A percentile compares a stretch with the other conserved stretches of the same genome.
Conservation (phyloP, 1,284 basidiomycete genomes). For the Xerocomus minutiporus region DNA sequence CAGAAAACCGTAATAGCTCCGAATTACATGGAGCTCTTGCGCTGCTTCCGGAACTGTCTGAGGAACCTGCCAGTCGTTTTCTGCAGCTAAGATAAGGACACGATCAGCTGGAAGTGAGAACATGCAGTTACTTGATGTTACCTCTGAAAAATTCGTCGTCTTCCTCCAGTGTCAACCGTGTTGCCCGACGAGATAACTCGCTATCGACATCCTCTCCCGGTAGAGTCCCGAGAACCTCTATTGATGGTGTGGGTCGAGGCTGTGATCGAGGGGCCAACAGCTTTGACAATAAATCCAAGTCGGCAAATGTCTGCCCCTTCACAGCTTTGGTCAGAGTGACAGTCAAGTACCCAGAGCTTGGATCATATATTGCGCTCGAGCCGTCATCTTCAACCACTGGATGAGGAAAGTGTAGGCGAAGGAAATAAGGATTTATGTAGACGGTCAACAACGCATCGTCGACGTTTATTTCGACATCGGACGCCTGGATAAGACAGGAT, state of each 20-base stretch:
- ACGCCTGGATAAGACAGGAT: slow-evolving; percentile 46
- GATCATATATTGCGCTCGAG: slow-evolving; percentile 69
- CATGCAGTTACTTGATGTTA: slow-evolving; percentile 24
- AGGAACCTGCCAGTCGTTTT: slow-evolving; percentile 73
- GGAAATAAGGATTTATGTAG: slow-evolving; percentile 76
- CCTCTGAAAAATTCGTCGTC: slow-evolving; percentile 55
- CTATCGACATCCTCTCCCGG: slow-evolving; percentile 33
- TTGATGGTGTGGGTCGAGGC: slow-evolving; percentile 40
- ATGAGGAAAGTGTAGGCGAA: slow-evolving; percentile 69
- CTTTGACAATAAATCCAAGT: slow-evolving; percentile 71
- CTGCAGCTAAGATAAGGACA: slow-evolving; percentile 47
- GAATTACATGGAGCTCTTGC: slow-evolving; percentile 36
- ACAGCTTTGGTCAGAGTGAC: slow-evolving; percentile 65
- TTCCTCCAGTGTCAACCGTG: slow-evolving; percentile 48
- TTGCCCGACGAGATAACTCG: slow-evolving; percentile 39
- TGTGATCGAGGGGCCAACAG: slow-evolving; percentile 60
- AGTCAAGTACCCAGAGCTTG: slow-evolving; percentile 64
- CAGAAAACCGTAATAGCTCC: slow-evolving; percentile 68
- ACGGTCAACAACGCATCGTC: slow-evolving; percentile 67
- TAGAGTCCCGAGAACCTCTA: slow-evolving; percentile 54
- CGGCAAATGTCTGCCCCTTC: slow-evolving; percentile 62
- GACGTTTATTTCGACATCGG: slow-evolving; percentile 73
- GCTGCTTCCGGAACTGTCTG: slow-evolving; percentile 50
- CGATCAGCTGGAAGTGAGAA: slow-evolving; percentile 6
- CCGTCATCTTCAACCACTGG: slow-evolving; percentile 62